phyloP scores from a whole-genome alignment of 1,139 yeast genomes.

The Pneumocystis sp. region DNA sequence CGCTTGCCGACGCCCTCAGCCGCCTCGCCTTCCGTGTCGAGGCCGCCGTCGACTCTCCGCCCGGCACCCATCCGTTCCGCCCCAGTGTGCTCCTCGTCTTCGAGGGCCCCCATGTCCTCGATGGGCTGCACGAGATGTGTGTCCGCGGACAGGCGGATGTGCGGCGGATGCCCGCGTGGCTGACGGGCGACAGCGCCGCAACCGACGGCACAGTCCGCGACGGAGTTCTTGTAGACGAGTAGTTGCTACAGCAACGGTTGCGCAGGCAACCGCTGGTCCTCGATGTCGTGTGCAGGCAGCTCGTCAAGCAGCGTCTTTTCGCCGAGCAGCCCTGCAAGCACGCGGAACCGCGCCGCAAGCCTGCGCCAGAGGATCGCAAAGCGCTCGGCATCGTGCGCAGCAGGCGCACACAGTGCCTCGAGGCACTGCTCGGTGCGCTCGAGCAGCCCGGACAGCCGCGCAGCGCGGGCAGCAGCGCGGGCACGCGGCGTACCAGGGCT shows the following conservation, averaged over 20 bases:
- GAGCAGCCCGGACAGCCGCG: no score
- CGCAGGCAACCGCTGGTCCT: neutral
- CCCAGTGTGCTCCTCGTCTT: conserved; percentile 38
- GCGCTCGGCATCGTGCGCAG: neutral
- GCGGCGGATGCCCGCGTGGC: conserved; percentile 50
- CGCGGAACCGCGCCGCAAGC: neutral
- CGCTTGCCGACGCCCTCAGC: conserved; percentile 15
- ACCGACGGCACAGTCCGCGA: neutral
- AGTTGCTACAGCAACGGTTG: no score
- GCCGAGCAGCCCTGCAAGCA: neutral
- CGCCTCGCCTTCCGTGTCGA: conserved; percentile 17
- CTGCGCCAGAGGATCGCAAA: neutral
- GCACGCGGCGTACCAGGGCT: no score
- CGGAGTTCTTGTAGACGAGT: neutral
- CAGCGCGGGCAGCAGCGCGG: no score
- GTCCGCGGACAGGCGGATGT: conserved; percentile 40
- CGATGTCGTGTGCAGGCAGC: neutral
- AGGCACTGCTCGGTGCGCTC: neutral
- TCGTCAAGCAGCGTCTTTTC: neutral
- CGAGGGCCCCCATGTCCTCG: conserved; percentile 64
- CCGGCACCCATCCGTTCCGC: conserved; percentile 10
- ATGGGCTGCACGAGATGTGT: conserved; percentile 64
- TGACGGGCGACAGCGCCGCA: conserved; percentile 61
- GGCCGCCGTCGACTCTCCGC: neutral
- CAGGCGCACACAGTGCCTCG: no score